A percentile compares a stretch with the other conserved stretches of the same genome.
phyloP scores from a whole-genome alignment of 192 early-diverging fungal genomes.

The Podila verticillata region DNA sequence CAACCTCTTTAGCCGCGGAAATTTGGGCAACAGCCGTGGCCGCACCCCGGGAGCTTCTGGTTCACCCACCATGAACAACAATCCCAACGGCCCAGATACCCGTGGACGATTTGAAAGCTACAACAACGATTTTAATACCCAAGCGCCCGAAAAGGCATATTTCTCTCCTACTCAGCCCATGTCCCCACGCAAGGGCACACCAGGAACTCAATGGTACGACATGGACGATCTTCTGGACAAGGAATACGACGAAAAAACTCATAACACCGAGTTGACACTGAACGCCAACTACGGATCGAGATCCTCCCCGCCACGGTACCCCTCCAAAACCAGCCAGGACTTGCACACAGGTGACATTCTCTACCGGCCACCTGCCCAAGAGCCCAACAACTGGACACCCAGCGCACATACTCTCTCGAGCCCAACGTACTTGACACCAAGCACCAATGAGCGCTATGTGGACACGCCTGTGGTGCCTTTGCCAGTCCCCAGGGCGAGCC shows the following conservation, averaged over 20 bases:
- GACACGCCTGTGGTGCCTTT: constrained; percentile 30
- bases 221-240: constrained; percentile 45
- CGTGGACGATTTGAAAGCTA: not conserved
- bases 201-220: constrained; percentile 24
- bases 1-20: constrained; percentile 18
- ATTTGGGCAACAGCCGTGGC: constrained; percentile 6
- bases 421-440: constrained; percentile 24
- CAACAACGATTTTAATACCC: not conserved
- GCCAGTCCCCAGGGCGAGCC: constrained; percentile 27
- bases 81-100: not conserved
- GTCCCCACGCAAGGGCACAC: not conserved
- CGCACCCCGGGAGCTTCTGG: not conserved
- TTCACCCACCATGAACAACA: not conserved
- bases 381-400: constrained; percentile 12
- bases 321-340: constrained; percentile 1
- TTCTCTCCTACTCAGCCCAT: too few relatives aligned
- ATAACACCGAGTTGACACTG: not conserved
- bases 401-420: not conserved
- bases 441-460: constrained; percentile 34
- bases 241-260: constrained; percentile 24
- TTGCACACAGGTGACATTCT: constrained; percentile 32
- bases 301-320: constrained; percentile 13
- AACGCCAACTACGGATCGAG: not conserved
- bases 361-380: constrained; percentile 17
- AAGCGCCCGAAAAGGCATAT: not conserved